A percentile compares a stretch with the other conserved stretches of the same genome.
Conservation (phyloP, 345 rosid genomes). For the Aethionema arabicum region DNA sequence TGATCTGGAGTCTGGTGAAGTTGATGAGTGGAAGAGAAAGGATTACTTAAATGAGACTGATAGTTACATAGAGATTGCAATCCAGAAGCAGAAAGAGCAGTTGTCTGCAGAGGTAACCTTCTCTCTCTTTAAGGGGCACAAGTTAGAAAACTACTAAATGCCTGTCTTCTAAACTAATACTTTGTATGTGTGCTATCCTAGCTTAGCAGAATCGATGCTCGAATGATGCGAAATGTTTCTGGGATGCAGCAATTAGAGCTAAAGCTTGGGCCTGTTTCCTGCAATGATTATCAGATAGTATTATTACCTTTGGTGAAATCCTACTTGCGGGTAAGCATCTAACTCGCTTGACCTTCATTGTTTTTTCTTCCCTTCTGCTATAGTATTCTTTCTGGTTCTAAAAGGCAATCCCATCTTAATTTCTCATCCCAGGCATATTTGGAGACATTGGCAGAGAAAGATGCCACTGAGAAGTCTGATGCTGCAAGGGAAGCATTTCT, state of each 20-base stretch:
- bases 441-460: conserved; percentile 91
- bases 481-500: conserved; percentile 97
- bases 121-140: conserved; percentile 24
- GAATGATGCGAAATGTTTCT: conserved; percentile 61
- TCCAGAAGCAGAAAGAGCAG: conserved; percentile 81
- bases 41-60: conserved; percentile 69
- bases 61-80: conserved; percentile 71
- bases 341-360: conserved; percentile 22
- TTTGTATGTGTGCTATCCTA: conserved; percentile 41
- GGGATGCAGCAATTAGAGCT: conserved; percentile 86
- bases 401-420: conserved; percentile 12
- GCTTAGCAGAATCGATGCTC: conserved; percentile 86
- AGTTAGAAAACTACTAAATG: conserved; percentile 4
- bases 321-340: conserved; percentile 71
- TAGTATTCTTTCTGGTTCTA: conserved; percentile 13
- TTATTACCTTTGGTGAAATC: conserved; percentile 73
- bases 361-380: conserved; percentile 13
- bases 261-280: conserved; percentile 74
- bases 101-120: conserved; percentile 67
- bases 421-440: conserved; percentile 55
- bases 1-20: conserved; percentile 87
- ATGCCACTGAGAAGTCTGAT: conserved; percentile 95
- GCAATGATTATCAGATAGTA: conserved; percentile 61
- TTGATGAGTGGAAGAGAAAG: conserved; percentile 69
- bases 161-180: conserved; percentile 1